Evolutionary conservation across 1,139 yeast genomes (phyloP).

Genomic region (Waltiozyma sp.): DNA sequence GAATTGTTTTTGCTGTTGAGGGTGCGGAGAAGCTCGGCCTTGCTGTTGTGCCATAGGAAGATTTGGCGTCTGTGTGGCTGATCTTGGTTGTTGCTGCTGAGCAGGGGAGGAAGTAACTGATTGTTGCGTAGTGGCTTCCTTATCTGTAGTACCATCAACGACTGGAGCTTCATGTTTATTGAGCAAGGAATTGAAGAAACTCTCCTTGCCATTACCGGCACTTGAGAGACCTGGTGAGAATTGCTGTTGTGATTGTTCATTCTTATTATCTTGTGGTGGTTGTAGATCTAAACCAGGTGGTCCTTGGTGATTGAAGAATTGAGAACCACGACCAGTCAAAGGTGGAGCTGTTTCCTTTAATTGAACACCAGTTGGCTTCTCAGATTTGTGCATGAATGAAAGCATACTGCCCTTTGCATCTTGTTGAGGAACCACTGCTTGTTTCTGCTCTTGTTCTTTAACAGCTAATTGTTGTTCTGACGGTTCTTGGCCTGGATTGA

Average conservation of each 20-base stretch:
- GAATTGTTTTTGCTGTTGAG: conserved; percentile 5
- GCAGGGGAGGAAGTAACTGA: conserved; percentile 7
- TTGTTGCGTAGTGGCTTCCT: conserved; percentile 5
- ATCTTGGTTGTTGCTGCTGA: conserved; percentile 11
- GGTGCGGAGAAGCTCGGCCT: conserved; percentile 7
- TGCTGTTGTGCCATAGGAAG: conserved; percentile 14
- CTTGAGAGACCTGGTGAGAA: conserved; percentile 13
- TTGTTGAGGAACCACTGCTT: too few species aligned
- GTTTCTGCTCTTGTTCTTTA: conserved; percentile 1
- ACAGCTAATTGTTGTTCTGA: conserved; percentile 1
- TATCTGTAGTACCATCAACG: conserved; percentile 10
- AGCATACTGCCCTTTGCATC: conserved; percentile 14
- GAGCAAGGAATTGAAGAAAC: conserved; percentile 44
- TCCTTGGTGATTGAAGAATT: conserved; percentile 6
- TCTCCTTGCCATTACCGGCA: conserved; percentile 23
- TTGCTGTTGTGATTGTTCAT: conserved; percentile 1
- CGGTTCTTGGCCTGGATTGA: conserved; percentile 17
- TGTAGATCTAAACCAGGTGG: background rate
- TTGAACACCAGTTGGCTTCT: conserved; percentile 5
- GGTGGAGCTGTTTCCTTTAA: background rate
- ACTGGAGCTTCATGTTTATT: conserved; percentile 23
- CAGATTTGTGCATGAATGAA: conserved; percentile 14
- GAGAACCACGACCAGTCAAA: conserved; percentile 8
- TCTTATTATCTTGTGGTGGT: background rate
- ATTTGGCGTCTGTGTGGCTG: conserved; percentile 8